Evolutionary conservation across 306 rosid genomes (phyloP).

Genomic region (Prunus salicina): DNA sequence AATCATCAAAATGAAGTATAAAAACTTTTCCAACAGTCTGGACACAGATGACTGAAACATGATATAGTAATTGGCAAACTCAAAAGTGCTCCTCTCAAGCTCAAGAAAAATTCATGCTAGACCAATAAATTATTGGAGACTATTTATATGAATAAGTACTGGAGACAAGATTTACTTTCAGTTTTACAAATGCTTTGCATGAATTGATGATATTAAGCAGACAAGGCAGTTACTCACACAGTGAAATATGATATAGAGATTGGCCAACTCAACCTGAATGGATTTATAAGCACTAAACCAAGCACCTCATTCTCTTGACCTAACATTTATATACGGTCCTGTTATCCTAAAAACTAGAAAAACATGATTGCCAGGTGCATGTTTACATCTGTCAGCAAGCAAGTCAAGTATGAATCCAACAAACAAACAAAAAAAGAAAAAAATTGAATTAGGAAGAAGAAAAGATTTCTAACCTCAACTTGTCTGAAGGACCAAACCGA

Average conservation of each 20-base stretch:
- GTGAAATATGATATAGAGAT: background rate
- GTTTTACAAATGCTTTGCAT: background rate
- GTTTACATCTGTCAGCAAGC: background rate
- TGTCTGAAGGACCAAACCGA: conserved; percentile 68
- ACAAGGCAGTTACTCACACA: background rate
- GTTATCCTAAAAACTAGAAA: background rate
- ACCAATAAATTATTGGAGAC: background rate
- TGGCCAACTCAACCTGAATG: conserved; percentile 7
- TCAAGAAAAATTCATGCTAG: background rate
- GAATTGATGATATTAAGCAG: background rate
- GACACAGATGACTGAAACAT: background rate
- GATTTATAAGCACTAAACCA: background rate
- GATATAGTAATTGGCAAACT: background rate
- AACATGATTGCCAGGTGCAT: background rate
- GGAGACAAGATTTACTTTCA: background rate
- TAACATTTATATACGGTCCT: background rate
- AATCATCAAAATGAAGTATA: conserved; percentile 3
- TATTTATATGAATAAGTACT: background rate
- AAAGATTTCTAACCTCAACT: conserved; percentile 60
- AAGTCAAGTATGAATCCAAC: background rate
- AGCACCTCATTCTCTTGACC: background rate
- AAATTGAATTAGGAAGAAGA: background rate
- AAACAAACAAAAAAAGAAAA: background rate
- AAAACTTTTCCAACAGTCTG: background rate
- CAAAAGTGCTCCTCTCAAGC: too few species aligned